A percentile compares a stretch with the other conserved stretches of the same genome.
Conservation (phyloP, 768 basidiomycete genomes). For the Kwoniella dejecticola region DNA sequence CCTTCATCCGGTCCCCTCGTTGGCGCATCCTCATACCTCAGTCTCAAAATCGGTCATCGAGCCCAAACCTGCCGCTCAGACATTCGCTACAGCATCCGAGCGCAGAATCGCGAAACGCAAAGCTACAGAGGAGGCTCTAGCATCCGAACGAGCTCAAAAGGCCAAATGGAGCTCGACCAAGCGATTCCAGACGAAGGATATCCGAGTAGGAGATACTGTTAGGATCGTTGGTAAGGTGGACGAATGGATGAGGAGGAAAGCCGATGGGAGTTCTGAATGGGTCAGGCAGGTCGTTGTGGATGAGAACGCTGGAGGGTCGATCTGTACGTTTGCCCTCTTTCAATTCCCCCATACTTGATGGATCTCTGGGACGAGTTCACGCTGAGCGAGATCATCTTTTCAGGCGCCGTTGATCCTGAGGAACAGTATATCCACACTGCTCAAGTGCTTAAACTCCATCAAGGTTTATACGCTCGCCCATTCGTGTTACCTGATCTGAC, state of each 20-base stretch:
- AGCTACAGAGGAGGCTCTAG: slow-evolving; percentile 11
- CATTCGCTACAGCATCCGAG: slow-evolving; percentile 6
- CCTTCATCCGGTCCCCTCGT: slow-evolving; percentile 9
- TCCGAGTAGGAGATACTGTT: slow-evolving; percentile 44
- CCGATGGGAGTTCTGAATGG: slow-evolving; percentile 29
- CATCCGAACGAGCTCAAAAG: neutral
- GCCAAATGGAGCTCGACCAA: slow-evolving; percentile 11
- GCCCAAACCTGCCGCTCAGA: neutral
- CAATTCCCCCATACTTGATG: neutral
- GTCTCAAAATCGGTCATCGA: neutral
- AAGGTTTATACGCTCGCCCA: slow-evolving; percentile 29
- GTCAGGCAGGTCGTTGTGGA: slow-evolving; percentile 40
- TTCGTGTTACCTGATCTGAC: slow-evolving; percentile 26
- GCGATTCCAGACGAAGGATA: slow-evolving; percentile 31
- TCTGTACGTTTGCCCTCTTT: slow-evolving; percentile 31
- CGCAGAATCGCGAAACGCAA: slow-evolving; percentile 26
- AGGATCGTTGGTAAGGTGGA: slow-evolving; percentile 45
- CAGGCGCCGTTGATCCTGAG: slow-evolving; percentile 43
- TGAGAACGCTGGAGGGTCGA: slow-evolving; percentile 35
- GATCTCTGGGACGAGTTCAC: neutral
- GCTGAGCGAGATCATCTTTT: neutral
- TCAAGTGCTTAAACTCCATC: slow-evolving; percentile 29
- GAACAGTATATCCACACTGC: slow-evolving; percentile 27
- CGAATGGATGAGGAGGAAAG: slow-evolving; percentile 34
- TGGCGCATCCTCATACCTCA: neutral